Evolutionary conservation across 73 alveolate genomes (phyloP).

Genomic region (Loxodes magnus): DNA sequence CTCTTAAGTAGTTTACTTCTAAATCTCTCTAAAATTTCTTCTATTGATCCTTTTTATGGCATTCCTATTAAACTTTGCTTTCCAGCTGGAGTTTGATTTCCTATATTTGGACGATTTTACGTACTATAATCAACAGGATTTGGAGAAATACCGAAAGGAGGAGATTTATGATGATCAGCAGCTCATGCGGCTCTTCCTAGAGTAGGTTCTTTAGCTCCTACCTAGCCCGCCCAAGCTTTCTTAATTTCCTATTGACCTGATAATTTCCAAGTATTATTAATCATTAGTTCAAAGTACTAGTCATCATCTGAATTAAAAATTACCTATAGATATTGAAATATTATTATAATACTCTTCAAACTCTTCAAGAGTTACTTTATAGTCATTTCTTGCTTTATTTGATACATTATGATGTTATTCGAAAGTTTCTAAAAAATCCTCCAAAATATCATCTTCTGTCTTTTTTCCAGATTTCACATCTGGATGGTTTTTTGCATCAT

Average conservation of each 20-base stretch:
- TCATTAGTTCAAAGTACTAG: conserved; percentile 53
- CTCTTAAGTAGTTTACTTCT: conserved; percentile 26
- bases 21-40: conserved; percentile 39
- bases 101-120: not conserved
- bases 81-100: too few relatives aligned
- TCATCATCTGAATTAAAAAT: too few relatives aligned
- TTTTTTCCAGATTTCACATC: conserved; percentile 54
- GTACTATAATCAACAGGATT: not conserved
- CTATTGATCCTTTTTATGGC: conserved; percentile 58
- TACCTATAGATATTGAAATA: conserved; percentile 51
- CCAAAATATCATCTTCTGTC: conserved; percentile 32
- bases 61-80: too few relatives aligned
- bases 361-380: conserved; percentile 17
- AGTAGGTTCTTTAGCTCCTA: not conserved
- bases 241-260: conserved; percentile 19
- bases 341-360: conserved; percentile 46
- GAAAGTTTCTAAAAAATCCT: conserved; percentile 34
- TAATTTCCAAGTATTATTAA: conserved; percentile 74
- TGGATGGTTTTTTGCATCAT: conserved; percentile 60
- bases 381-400: not conserved
- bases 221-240: not conserved
- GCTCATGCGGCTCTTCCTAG: too few relatives aligned
- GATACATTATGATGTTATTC: conserved; percentile 35
- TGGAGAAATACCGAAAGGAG: not conserved
- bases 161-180: not conserved